Evolutionary conservation across 2,329 filamentous ascomycete species (phyloP), one percentile per base, ranked within the genome.

Genomic region (Lasiodiplodia citricola): DNA sequence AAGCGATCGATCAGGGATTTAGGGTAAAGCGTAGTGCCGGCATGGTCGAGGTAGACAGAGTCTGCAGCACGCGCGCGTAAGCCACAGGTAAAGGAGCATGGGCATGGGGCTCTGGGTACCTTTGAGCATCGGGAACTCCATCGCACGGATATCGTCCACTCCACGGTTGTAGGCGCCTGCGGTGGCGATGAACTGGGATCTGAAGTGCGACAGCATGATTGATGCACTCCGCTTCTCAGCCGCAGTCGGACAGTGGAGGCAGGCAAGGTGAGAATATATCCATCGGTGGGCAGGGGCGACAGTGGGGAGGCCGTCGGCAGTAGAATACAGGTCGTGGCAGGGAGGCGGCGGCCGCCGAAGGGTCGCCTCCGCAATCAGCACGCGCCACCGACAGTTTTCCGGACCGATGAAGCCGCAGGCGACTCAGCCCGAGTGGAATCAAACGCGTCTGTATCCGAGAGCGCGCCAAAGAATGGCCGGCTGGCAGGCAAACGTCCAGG

Each of bases 31-130:
- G 94, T 95, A n/a, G 93, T 92, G n/a, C 94, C 95, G 0, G 94
- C 94, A 90, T 98, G 94, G 74, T 98, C 95, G 68, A 98, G 90
- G 78, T 97, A 98, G 57, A 90, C 85, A 11, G 88, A 88, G 65
- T 87, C 92, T 95, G n/a, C 18, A 35, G 52, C 21, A 47, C 18
- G 6, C 35, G 25, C 47, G 41, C 70, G 57, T 73, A 66, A 74
- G 67, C n/a, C 64, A 8, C 11, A 11, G 4, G 18, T 21, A 14
- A 7, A 23, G 25, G 35, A 18, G 16, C 16, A 16, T 28, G 41
- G 14, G 10, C 11, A 16, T 63, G 14, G 44, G 14, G 60, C n/a
- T 16, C 55, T 38, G 70, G 75, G 68, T 76, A 90, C 91, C 89
- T 81, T 87, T 82, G 54, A 93, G 83, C 89, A 92, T 91, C 31